phyloP scores from a whole-genome alignment of 495 filamentous ascomycete genomes.

The Penicillium robsamsonii region DNA sequence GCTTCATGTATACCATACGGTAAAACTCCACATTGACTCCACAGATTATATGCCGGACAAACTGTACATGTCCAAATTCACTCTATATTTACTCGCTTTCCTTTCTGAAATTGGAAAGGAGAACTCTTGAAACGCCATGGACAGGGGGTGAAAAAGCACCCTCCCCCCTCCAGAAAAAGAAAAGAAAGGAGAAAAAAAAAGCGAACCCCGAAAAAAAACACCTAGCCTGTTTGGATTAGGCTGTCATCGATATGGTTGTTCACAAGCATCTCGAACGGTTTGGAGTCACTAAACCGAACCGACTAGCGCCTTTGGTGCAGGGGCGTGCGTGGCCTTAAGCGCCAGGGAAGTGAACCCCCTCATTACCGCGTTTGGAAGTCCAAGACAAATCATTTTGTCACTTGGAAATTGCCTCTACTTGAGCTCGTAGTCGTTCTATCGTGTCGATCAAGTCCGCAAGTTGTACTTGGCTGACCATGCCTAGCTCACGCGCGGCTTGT shows the following conservation, averaged over 20 bases:
- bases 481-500: conserved; percentile 24
- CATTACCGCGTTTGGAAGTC: conserved; percentile 1
- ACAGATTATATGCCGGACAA: not conserved
- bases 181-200: not conserved
- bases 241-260: conserved; percentile 11
- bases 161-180: too few relatives aligned
- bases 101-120: not conserved
- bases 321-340: conserved; percentile 29
- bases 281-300: conserved; percentile 11
- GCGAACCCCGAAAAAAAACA: conserved; percentile 7
- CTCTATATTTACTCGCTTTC: not conserved
- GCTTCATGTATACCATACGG: conserved; percentile 22
- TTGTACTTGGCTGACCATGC: conserved; percentile 24
- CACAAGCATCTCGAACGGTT: conserved; percentile 14
- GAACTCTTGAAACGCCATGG: not conserved
- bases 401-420: conserved; percentile 31
- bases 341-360: conserved; percentile 10
- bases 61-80: not conserved
- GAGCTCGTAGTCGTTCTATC: conserved; percentile 39
- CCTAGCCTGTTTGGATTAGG: conserved; percentile 2
- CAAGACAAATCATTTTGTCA: not conserved
- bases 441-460: conserved; percentile 38
- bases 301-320: conserved; percentile 13
- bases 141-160: not conserved
- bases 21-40: conserved; percentile 14